A percentile compares a stretch with the other conserved stretches of the same genome.
Evolutionary conservation across 208 protist genomes (phyloP).

Genomic region (Trypanosoma cruzi): DNA sequence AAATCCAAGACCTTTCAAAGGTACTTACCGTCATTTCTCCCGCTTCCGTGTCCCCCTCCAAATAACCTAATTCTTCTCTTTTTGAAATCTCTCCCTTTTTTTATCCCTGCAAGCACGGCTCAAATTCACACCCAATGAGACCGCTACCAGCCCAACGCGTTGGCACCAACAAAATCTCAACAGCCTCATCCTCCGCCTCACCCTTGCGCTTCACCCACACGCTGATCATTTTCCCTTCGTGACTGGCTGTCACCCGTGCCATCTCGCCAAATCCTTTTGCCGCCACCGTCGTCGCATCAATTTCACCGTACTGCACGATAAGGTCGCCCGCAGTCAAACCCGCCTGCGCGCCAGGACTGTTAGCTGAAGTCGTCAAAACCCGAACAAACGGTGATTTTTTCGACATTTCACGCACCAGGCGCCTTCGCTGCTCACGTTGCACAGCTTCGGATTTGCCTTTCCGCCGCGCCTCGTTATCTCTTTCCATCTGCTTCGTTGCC

Average conservation of each 20-base stretch:
- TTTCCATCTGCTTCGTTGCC: conserved; percentile 23
- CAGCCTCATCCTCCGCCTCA: conserved; percentile 27
- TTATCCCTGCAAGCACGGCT: conserved; percentile 15
- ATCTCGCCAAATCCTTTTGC: conserved; percentile 41
- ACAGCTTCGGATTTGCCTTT: conserved; percentile 34
- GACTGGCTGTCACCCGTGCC: conserved; percentile 31
- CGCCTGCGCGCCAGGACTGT: conserved; percentile 60
- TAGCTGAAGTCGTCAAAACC: conserved; percentile 41
- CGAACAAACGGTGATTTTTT: conserved; percentile 43
- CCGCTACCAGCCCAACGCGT: conserved; percentile 68
- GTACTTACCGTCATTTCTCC: background rate
- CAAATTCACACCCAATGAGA: conserved; percentile 77
- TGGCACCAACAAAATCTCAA: conserved; percentile 63
- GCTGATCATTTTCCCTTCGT: conserved; percentile 51
- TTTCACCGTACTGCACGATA: conserved; percentile 63
- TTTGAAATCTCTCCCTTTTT: background rate
- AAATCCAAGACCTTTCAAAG: no score
- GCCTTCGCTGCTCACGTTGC: conserved; percentile 24
- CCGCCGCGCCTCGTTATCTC: conserved; percentile 13
- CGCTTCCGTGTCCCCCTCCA: background rate
- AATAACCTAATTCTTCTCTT: background rate
- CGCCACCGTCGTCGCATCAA: conserved; percentile 43
- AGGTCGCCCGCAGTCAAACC: conserved; percentile 46
- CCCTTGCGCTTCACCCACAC: conserved; percentile 60
- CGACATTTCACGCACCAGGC: conserved; percentile 9